Evolutionary conservation across 441 rosid species (phyloP).

Genomic region (Metrosideros polymorpha): DNA sequence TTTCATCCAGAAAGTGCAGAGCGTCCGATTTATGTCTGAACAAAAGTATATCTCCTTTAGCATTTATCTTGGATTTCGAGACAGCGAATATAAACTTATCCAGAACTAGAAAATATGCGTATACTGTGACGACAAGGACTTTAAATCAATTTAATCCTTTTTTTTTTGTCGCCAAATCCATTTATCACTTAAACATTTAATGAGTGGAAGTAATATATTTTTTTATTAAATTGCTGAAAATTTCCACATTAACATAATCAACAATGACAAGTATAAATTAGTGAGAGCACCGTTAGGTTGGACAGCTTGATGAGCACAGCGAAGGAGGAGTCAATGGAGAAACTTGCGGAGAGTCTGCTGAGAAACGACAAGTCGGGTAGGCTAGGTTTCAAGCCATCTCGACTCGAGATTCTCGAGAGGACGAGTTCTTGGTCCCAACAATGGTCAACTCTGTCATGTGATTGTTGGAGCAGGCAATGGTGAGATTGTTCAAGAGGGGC

Average conservation of each 20-base stretch:
- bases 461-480: constrained; percentile 39
- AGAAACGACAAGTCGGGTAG: constrained; percentile 17
- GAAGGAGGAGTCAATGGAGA: constrained; percentile 65
- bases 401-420: no score
- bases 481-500: constrained; percentile 6
- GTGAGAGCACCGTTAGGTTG: constrained; percentile 43
- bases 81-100: neutral
- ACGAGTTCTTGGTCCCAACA: constrained; percentile 49
- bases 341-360: constrained; percentile 23
- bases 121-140: no score
- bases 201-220: no score
- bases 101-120: neutral
- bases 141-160: no score
- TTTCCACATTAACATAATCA: no score
- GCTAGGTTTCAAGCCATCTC: neutral
- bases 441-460: constrained; percentile 54
- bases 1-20: neutral
- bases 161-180: no score
- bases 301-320: constrained; percentile 61
- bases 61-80: neutral
- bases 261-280: neutral
- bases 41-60: neutral
- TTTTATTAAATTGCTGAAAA: no score
- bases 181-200: no score
- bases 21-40: neutral